These are phyloP conservation scores for Sphaceloma murrayae DNA, from an alignment of 2,329 filamentous ascomycete genomes.

Conservation along the genomic window DNA sequence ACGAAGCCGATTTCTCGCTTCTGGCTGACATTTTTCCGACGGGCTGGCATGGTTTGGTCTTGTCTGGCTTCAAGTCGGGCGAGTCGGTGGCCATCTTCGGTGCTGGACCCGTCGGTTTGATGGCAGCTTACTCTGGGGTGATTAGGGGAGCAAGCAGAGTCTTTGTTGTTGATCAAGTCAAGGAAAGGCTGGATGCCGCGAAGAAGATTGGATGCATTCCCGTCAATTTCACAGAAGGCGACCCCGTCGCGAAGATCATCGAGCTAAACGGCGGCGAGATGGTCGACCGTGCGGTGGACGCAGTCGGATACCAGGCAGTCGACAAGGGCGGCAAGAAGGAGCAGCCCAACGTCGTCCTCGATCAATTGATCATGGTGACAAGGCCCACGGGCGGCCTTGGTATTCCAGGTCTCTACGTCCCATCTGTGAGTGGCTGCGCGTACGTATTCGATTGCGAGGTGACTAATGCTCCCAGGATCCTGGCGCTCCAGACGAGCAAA, in stretches of 20 bases:
- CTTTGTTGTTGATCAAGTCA: slow-evolving; percentile 54
- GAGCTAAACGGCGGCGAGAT: slow-evolving; percentile 45
- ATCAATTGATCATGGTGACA: slow-evolving; percentile 55
- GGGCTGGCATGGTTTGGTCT: slow-evolving; percentile 49
- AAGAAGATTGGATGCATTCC: slow-evolving; percentile 53
- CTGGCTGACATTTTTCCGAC: slow-evolving; percentile 43
- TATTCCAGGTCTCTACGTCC: slow-evolving; percentile 47
- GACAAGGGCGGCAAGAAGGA: slow-evolving; percentile 47
- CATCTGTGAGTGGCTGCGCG: slow-evolving; percentile 17
- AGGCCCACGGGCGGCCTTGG: slow-evolving; percentile 52
- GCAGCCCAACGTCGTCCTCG: slow-evolving; percentile 53
- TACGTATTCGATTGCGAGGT: slow-evolving; percentile 27
- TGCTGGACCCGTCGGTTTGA: slow-evolving; percentile 54
- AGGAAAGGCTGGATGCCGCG: slow-evolving; percentile 49
- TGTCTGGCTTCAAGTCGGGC: slow-evolving; percentile 51
- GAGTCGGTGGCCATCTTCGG: slow-evolving; percentile 58
- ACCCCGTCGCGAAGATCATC: slow-evolving; percentile 53
- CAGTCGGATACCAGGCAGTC: slow-evolving; percentile 57
- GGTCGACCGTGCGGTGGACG: slow-evolving; percentile 56
- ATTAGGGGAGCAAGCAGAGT: slow-evolving; percentile 53
- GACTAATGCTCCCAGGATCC: slow-evolving; percentile 38
- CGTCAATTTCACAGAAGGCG: slow-evolving; percentile 51
- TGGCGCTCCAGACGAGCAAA: slow-evolving; percentile 51
- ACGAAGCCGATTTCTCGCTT: slow-evolving; percentile 51
- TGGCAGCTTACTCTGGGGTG: slow-evolving; percentile 55